Evolutionary conservation across 2,329 filamentous ascomycete genomes (phyloP).

Genomic region (Nakataea oryzae): DNA sequence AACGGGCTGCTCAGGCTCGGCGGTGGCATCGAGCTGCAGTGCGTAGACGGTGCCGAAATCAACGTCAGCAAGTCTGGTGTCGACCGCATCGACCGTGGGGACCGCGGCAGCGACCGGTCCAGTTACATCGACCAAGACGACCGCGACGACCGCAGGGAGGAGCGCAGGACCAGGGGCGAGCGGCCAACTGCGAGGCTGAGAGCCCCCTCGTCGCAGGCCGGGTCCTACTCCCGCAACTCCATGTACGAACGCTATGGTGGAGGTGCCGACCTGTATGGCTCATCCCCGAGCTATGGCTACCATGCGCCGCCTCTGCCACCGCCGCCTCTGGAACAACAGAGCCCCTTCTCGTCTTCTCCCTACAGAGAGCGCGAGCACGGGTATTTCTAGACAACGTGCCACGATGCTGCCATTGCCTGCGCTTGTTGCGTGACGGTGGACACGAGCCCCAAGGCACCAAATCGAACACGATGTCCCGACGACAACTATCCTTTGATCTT

Average conservation of each 20-base stretch:
- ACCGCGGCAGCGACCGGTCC: conserved; percentile 37
- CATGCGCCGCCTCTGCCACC: background rate
- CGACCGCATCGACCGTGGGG: conserved; percentile 20
- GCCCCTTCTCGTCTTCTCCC: background rate
- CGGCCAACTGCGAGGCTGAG: conserved; percentile 29
- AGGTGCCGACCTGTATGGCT: conserved; percentile 7
- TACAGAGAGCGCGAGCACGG: background rate
- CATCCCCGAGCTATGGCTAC: conserved; percentile 4
- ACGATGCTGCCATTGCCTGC: background rate
- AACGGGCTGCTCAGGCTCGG: conserved; percentile 41
- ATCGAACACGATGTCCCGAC: background rate
- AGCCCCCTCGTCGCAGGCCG: conserved; percentile 35
- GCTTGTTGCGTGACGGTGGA: no score
- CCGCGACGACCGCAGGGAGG: conserved; percentile 30
- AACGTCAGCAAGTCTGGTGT: conserved; percentile 33
- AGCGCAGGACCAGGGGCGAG: conserved; percentile 23
- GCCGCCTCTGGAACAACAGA: background rate
- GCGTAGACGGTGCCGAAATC: conserved; percentile 48
- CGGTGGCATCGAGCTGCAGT: conserved; percentile 47
- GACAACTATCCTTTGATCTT: background rate
- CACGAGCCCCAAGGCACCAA: no score
- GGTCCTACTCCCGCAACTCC: conserved; percentile 26
- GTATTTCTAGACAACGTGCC: background rate
- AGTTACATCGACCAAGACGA: conserved; percentile 31
- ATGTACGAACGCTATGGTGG: conserved; percentile 8